These are phyloP conservation scores for Hysterangium stoloniferum DNA, from an alignment of 768 basidiomycete genomes.

Conservation along the genomic window DNA sequence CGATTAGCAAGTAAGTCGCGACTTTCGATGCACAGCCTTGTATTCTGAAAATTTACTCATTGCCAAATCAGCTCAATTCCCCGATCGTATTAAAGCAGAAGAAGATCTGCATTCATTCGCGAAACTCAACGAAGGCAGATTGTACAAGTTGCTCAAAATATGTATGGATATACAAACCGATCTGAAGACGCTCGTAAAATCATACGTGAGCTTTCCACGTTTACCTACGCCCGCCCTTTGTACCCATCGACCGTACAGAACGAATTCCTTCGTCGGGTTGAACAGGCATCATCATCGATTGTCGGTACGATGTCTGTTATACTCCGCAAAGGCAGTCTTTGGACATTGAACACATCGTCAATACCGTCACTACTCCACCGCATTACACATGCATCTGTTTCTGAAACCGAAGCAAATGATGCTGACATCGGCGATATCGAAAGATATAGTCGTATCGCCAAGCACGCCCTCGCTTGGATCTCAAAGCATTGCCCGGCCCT, in stretches of 20 bases:
- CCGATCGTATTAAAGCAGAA: slow-evolving; percentile 63
- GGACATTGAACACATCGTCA: slow-evolving; percentile 78
- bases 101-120: slow-evolving; percentile 83
- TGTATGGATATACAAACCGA: slow-evolving; percentile 82
- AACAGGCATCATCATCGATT: slow-evolving; percentile 55
- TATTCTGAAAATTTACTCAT: not conserved
- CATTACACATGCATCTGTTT: slow-evolving; percentile 36
- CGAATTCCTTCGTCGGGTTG: slow-evolving; percentile 73
- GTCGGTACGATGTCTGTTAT: slow-evolving; percentile 62
- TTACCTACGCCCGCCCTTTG: not conserved
- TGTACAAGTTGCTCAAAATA: slow-evolving; percentile 78
- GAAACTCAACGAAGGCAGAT: slow-evolving; percentile 72
- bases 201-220: slow-evolving; percentile 42
- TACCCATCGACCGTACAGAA: slow-evolving; percentile 37
- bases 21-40: not conserved
- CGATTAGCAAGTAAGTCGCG: slow-evolving; percentile 48
- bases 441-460: slow-evolving; percentile 36
- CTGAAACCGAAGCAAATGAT: slow-evolving; percentile 22
- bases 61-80: slow-evolving; percentile 37
- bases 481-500: slow-evolving; percentile 72
- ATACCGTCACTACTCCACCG: slow-evolving; percentile 75
- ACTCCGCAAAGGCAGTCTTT: slow-evolving; percentile 61
- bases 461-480: slow-evolving; percentile 46
- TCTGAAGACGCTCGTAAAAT: slow-evolving; percentile 70
- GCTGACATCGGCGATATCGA: slow-evolving; percentile 29